Base-by-base conservation (phyloP, 805 yeast species). In the Kazachstania martiniae region DNA sequence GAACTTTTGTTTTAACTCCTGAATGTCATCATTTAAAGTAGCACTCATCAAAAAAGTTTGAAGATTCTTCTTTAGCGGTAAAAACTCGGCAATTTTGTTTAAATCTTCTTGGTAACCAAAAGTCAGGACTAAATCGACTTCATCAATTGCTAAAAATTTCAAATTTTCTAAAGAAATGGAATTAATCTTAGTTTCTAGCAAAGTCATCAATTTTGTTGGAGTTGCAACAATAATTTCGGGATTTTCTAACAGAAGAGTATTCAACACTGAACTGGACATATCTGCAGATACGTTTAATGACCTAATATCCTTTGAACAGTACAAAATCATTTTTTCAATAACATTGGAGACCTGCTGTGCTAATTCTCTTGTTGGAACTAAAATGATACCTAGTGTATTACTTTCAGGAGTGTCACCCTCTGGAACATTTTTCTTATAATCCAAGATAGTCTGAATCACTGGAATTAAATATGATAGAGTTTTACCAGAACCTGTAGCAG, bases 11-110 rank as follows among this genome's bases (percentile, higher is more conserved):
- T 89, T 89, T 46, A 91, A 60, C 28, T 70, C 72, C 38, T 82
- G 74, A 41, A 89, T 73, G 40, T 89, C 96, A 27, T 84, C 94
- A 50, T 76, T 82, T 37, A 91, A 63, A 3, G 98, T 91, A 3
- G 98, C 98, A 58, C 94, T 82, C 97, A 91, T 91, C 44, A 91
- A 63, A 59, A 85, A 91, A 3, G 91, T 77, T 61, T 91, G 98
- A 43, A 83, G 63, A 37, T 71, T 74, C 40, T 80, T 79, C 50
- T 76, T 77, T 38, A 77, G 61, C n/a, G 86, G 85, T 40, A 87
- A 60, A 40, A 59, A 70, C 17, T 67, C 63, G 7, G 80, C 68
- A 41, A 91, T 68, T 46, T 68, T 70, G 26, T 70, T 63, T 40
- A 89, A 65, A 58, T 91, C 98, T 7, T 84, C 94, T 43, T 76